These are phyloP conservation scores for Thelonectria blattea DNA, from an alignment of 2,329 filamentous ascomycete species.

Conservation along the genomic window DNA sequence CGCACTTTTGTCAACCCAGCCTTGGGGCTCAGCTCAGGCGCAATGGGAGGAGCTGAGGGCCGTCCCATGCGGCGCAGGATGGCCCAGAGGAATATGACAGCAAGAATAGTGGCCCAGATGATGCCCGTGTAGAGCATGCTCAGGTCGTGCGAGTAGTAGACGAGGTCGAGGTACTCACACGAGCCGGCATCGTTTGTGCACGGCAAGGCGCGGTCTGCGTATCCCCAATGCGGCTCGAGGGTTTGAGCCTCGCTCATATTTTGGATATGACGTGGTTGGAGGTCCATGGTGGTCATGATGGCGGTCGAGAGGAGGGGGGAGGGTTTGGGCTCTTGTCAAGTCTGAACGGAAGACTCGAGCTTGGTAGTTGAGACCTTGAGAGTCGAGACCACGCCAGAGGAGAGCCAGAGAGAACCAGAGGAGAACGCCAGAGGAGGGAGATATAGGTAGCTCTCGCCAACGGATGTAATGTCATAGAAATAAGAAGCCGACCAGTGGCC, in stretches of 20 bases:
- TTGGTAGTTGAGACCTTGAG: background rate
- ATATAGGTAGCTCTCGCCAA: conserved; percentile 2
- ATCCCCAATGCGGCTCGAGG: conserved; percentile 55
- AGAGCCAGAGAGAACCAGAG: conserved; percentile 8
- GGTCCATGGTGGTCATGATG: conserved; percentile 30
- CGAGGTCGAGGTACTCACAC: conserved; percentile 57
- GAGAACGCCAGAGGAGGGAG: conserved; percentile 11
- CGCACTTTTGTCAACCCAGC: conserved; percentile 39
- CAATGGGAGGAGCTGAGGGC: conserved; percentile 32
- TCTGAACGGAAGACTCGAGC: background rate
- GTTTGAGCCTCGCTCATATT: conserved; percentile 45
- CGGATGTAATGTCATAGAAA: conserved; percentile 34
- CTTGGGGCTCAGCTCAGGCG: conserved; percentile 31
- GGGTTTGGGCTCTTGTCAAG: conserved; percentile 1
- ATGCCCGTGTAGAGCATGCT: conserved; percentile 59
- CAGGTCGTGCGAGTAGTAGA: conserved; percentile 56
- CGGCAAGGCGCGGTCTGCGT: conserved; percentile 51
- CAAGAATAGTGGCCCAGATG: conserved; percentile 54
- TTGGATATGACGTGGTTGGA: conserved; percentile 49
- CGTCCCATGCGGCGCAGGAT: conserved; percentile 35
- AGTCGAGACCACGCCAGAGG: background rate
- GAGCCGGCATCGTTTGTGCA: conserved; percentile 55
- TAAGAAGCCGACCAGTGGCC: conserved; percentile 28
- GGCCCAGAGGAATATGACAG: conserved; percentile 52
- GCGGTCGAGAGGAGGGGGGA: background rate